phyloP scores from a whole-genome alignment of 1,284 basidiomycete species.

The Neolentinus lepideus region DNA sequence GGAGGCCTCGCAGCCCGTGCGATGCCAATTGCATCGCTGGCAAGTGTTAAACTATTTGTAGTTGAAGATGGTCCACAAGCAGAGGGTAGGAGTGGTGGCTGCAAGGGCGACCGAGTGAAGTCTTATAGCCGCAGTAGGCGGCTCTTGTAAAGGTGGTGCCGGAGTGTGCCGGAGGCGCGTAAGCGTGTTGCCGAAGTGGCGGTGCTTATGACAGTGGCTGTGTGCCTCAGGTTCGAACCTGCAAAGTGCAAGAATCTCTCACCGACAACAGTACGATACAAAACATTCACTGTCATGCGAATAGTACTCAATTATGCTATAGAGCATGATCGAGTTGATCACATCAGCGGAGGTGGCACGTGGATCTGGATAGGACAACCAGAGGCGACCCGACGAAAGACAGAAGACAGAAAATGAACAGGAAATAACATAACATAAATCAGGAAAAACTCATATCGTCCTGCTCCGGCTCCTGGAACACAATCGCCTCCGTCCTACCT shows the following conservation, averaged over 20 bases:
- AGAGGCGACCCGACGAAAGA: no score
- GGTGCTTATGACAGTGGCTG: not conserved
- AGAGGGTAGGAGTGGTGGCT: conserved; percentile 27
- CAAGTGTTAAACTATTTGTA: not conserved
- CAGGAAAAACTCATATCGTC: conserved; percentile 22
- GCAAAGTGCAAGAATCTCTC: not conserved
- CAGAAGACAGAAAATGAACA: no score
- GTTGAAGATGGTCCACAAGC: conserved; percentile 7
- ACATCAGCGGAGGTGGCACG: no score
- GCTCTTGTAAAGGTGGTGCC: not conserved
- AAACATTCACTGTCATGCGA: no score
- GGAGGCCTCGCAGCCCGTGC: conserved; percentile 35
- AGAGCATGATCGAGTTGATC: no score
- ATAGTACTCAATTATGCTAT: no score
- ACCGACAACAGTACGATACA: no score
- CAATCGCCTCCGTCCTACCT: conserved; percentile 16
- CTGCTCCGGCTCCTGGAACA: conserved; percentile 28
- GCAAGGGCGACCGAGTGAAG: no score
- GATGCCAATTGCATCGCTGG: conserved; percentile 46
- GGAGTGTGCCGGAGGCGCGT: not conserved
- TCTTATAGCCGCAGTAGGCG: no score
- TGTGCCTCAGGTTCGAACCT: not conserved
- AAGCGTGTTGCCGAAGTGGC: not conserved
- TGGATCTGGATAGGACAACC: no score
- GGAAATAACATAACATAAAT: not conserved